A percentile compares a stretch with the other conserved stretches of the same genome.
phyloP scores from a whole-genome alignment of 805 yeast genomes.

The Debaryomyces tyrocola region DNA sequence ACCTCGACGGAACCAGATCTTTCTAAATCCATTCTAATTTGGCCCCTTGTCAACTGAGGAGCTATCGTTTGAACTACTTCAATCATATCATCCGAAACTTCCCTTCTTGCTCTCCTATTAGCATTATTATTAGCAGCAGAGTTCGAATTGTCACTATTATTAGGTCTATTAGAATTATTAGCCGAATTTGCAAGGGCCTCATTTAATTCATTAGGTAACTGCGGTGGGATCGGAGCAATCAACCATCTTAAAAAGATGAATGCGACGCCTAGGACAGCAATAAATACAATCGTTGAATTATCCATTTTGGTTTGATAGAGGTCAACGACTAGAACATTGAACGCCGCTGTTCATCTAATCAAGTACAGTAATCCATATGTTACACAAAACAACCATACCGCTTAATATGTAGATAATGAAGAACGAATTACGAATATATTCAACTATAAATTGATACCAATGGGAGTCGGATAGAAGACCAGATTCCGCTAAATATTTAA shows the following conservation, averaged over 20 bases:
- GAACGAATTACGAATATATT: too few relatives aligned
- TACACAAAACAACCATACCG: background rate
- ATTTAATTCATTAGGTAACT: slow-evolving; percentile 13
- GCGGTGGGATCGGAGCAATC: slow-evolving; percentile 55
- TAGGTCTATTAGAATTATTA: slow-evolving; percentile 1
- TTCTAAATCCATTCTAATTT: slow-evolving; percentile 71
- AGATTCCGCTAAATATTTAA: too few relatives aligned
- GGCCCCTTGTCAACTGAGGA: slow-evolving; percentile 66
- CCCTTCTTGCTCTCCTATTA: slow-evolving; percentile 32
- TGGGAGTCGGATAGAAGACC: too few relatives aligned
- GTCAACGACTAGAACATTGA: too few relatives aligned
- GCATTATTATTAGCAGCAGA: slow-evolving; percentile 11
- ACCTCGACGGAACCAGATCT: slow-evolving; percentile 77
- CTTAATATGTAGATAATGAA: too few relatives aligned
- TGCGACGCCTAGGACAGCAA: slow-evolving; percentile 49
- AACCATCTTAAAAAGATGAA: slow-evolving; percentile 67
- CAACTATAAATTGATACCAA: too few relatives aligned
- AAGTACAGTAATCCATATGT: background rate
- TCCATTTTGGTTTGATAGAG: slow-evolving; percentile 39
- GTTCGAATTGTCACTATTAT: slow-evolving; percentile 10
- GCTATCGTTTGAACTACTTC: slow-evolving; percentile 83
- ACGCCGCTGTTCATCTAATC: too few relatives aligned
- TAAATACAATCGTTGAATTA: slow-evolving; percentile 51
- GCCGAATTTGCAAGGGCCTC: slow-evolving; percentile 1
- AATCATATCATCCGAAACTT: slow-evolving; percentile 70